Evolutionary conservation across 192 early-diverging fungal genomes (phyloP), one percentile per base, ranked within the genome.

Genomic region (Rhizoclosmatium globosum): DNA sequence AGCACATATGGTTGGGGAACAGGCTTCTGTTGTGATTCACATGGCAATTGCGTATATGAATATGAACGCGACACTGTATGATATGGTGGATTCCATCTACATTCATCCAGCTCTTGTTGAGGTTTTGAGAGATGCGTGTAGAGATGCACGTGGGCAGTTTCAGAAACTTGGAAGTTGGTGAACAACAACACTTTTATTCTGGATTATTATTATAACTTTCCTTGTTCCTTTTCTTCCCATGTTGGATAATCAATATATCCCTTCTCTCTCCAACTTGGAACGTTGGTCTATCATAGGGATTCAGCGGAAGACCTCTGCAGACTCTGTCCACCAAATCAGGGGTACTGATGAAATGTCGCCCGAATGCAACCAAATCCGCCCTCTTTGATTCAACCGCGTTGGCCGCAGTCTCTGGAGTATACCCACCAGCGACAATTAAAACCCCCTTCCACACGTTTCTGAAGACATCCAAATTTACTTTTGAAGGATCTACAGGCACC

Each of bases 261-360:
- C 15, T 71, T 47, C 45, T 74, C 23, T 79, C 85, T 4, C 76
- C 82, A 41, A 64, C 71, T 46, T 88, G 86, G 42, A 76, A 61
- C 56, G 84, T 81, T 31, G 11, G n/a, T 42, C 15, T 47, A 31
- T 83, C 68, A 1, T 81, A 79, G 38, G 74, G 47, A 31, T 76
- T 81, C 76, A 88, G 58, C 48, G 47, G 61, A 15, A 61, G 56
- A 15, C 82, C 83, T 53, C 72, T 66, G 1, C 71, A 41, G 23
- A 85, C 45, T 21, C 87, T 69, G 11, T 78, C 66, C 15, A 83
- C 81, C 43, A 86, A 74, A 69, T 88, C 87, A 38, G 87, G 87
- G 81, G 85, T 88, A 21, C 85, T 78, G 71, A 88, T 83, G 79
- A 86, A 88, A 15, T 81, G 56, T 3, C 82, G 59, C 2, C 82